Evolutionary conservation across 2,329 filamentous ascomycete genomes (phyloP), one percentile per base, ranked within the genome.

Genomic region (Rutstroemia sp.): DNA sequence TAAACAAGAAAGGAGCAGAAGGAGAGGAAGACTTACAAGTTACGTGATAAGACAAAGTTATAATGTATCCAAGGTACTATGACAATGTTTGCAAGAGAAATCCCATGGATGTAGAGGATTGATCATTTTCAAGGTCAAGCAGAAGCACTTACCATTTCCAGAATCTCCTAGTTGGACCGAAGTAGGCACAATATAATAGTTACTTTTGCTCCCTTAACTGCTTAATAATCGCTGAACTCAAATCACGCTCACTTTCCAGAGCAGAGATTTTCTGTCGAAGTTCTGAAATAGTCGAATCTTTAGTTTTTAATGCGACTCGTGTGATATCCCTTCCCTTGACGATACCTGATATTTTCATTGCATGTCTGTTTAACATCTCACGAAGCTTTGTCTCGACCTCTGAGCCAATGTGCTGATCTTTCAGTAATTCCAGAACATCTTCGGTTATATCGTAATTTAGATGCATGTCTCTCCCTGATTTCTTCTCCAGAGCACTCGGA

Each of bases 251-350:
- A 14, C 76, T 75, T 65, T 84, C 78, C 38, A 87, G 67, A 12
- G 71, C 72, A 5, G 69, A 56, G 76, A 95, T 75, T 63, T 86
- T 73, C 67, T 88, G 73, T 73, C 84, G 78, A 72, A 95, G 72
- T 70, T 88, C 75, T 69, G 77, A 71, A 68, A 87, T 74, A 72
- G 83, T 73, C 67, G 81, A 71, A 74, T 92, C 85, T 61, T 84
- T 84, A 4, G 77, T 75, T 65, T 81, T 83, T 37, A 89, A 66
- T 4, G 78, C 79, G 8, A 79, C 69, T n/a, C 88, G 73, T 3
- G 80, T 78, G 6, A 86, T 79, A 58, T 92, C 87, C 2, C 87
- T 75, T 0, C 86, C 86, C 59, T 78, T 78, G 41, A 76, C 75
- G 19, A 88, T 75, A 0, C 87, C 88, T 63, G 79, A 80, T 0